Conservation (phyloP, 768 basidiomycete species). For the button mushroom (Agaricus bisporus) region DNA sequence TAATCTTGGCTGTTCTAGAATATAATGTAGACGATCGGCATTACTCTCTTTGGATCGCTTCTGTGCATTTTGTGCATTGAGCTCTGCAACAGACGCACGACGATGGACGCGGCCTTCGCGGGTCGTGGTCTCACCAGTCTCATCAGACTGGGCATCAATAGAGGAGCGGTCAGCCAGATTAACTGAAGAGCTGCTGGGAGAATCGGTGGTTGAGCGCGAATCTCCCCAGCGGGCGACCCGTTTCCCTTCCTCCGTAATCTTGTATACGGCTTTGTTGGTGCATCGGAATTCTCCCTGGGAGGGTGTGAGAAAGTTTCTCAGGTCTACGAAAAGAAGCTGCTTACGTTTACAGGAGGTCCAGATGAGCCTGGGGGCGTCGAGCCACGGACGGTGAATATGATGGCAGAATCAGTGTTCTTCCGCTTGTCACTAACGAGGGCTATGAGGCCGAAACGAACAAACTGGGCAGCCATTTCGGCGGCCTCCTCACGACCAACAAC, state of each 20-base stretch:
- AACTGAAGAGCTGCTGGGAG: conserved; percentile 61
- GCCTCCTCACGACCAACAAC: conserved; percentile 95
- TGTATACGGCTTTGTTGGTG: conserved; percentile 93
- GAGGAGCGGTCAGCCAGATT: conserved; percentile 60
- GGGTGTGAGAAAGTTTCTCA: conserved; percentile 14
- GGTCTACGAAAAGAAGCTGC: conserved; percentile 22
- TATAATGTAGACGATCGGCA: conserved; percentile 83
- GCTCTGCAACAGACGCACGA: conserved; percentile 71
- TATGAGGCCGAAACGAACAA: conserved; percentile 92
- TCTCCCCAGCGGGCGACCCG: conserved; percentile 82
- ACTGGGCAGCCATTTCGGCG: conserved; percentile 96
- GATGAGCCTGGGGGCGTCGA: conserved; percentile 67
- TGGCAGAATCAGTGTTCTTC: conserved; percentile 86
- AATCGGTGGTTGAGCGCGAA: conserved; percentile 34
- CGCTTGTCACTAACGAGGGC: conserved; percentile 84
- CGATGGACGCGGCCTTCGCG: conserved; percentile 65
- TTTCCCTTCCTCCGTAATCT: conserved; percentile 87
- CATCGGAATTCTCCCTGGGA: conserved; percentile 83
- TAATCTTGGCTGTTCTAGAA: conserved; percentile 87
- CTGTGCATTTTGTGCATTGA: conserved; percentile 50
- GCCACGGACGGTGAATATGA: conserved; percentile 88
- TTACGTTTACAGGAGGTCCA: conserved; percentile 55
- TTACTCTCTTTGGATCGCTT: conserved; percentile 79
- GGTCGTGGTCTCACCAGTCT: conserved; percentile 22
- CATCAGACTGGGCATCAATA: conserved; percentile 42